Evolutionary conservation across 1,139 yeast genomes (phyloP), one percentile per base, ranked within the genome.

Genomic region (Hemisphaericaspora lyxosophila): DNA sequence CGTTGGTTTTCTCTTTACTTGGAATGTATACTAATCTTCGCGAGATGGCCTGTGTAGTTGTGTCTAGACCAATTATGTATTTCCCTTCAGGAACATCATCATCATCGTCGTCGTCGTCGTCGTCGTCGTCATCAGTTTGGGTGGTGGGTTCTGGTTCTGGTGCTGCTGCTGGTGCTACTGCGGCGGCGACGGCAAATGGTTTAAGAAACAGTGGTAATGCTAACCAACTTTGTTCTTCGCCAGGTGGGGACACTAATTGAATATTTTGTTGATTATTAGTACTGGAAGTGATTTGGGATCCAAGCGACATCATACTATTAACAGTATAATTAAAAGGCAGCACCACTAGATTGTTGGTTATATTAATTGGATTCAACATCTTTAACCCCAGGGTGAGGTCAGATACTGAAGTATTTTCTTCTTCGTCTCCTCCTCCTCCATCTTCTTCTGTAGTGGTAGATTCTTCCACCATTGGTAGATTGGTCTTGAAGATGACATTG

Each of bases 321-420:
- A 70, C 55, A 0, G 75, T 68, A 32, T 55, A 60, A 39, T 58
- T 64, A 9, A 70, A 43, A 0, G 76, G 75, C 62, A 57, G 67
- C 9, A 68, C 60, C 7, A 69, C 68, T 35, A 68, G 53, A 32
- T 59, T 64, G 41, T 63, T 67, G 3, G 75, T 64, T 16, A 68
- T 45, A 36, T 52, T 61, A 5, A 64, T 43, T 0, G 75, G 74
- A 39, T 66, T 58, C 14, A 68, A 48, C 31, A 63, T 41, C 12
- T 26, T 33, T 22, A 40, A 24, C 13, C 44, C 40, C 27, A 18
- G 35, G 12, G 38, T 18, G 12, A 33, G n/a, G 34, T 36, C 36
- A 26, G 16, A 26, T 11, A 31, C 15, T 14, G 11, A 12, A n/a
- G n/a, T n/a, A n/a, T n/a, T n/a, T 8, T 27, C 27, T 15, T 11